Percentiles rank a stretch among this genome's conserved stretches.
phyloP scores from a whole-genome alignment of 805 yeast species.

The Ogataea neopini region DNA sequence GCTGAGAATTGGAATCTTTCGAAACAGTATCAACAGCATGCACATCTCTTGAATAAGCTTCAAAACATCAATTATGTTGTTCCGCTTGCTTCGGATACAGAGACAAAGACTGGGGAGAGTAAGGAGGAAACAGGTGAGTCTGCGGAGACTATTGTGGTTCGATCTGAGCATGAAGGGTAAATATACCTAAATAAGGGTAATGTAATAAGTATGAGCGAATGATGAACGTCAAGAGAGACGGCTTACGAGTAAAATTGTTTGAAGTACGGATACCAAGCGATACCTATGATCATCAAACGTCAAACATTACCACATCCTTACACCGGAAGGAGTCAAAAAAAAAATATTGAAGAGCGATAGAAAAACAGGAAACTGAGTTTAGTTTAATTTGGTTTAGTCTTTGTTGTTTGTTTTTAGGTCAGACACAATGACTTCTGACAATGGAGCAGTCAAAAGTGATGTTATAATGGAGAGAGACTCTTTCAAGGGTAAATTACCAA shows the following conservation, averaged over 20 bases:
- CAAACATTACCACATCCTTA: conserved; percentile 2
- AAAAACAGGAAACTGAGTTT: neutral
- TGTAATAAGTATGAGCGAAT: too few relatives aligned
- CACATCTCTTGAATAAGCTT: conserved; percentile 28
- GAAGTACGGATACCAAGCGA: too few relatives aligned
- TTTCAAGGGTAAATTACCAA: conserved; percentile 26
- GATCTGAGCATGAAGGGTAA: conserved; percentile 1
- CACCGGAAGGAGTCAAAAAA: neutral
- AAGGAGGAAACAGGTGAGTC: conserved; percentile 3
- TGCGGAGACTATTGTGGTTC: conserved; percentile 5
- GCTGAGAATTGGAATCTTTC: conserved; percentile 76
- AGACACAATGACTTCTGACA: conserved; percentile 1
- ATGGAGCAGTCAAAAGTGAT: conserved; percentile 13
- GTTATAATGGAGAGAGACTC: conserved; percentile 24
- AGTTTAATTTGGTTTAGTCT: too few relatives aligned
- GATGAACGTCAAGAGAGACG: too few relatives aligned
- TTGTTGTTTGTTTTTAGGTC: neutral
- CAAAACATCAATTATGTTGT: conserved; percentile 28
- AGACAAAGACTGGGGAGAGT: conserved; percentile 4
- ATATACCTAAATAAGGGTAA: neutral
- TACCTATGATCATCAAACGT: neutral
- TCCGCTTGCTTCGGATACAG: conserved; percentile 8
- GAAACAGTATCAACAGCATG: conserved; percentile 32
- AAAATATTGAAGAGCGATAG: neutral
- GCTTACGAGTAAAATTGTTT: too few relatives aligned